Percentiles rank a stretch among this genome's conserved stretches.
These are phyloP conservation scores for Nemania sp. DNA, from an alignment of 2,329 filamentous ascomycete genomes.

Conservation along the genomic window DNA sequence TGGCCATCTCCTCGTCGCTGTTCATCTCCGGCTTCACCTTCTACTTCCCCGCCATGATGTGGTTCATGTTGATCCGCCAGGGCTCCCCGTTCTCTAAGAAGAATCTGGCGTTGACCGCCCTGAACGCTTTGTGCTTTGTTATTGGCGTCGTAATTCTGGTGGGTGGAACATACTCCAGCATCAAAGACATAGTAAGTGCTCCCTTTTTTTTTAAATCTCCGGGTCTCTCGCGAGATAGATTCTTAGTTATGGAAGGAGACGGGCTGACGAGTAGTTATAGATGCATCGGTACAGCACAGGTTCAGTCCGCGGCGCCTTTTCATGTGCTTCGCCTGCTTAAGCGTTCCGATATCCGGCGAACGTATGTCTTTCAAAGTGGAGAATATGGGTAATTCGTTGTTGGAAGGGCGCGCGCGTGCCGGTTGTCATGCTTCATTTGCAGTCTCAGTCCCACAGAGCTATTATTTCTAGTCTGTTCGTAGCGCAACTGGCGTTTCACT, in stretches of 20 bases:
- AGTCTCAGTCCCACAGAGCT: neutral
- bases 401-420: slow-evolving; percentile 7
- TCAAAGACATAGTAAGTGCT: slow-evolving; percentile 40
- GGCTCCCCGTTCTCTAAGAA: slow-evolving; percentile 36
- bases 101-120: slow-evolving; percentile 31
- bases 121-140: slow-evolving; percentile 36
- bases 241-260: neutral
- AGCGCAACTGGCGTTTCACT: neutral
- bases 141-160: slow-evolving; percentile 39
- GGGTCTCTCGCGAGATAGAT: neutral
- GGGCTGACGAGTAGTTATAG: slow-evolving; percentile 22
- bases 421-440: neutral
- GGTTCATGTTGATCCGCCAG: slow-evolving; percentile 40
- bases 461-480: neutral
- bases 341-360: neutral
- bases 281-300: slow-evolving; percentile 32
- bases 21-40: slow-evolving; percentile 54
- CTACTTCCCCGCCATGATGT: slow-evolving; percentile 42
- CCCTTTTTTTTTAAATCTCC: neutral
- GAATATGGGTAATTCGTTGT: slow-evolving; percentile 1
- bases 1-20: slow-evolving; percentile 57
- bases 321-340: slow-evolving; percentile 13
- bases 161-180: slow-evolving; percentile 40
- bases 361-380: neutral
- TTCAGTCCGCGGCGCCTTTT: slow-evolving; percentile 33